Percentiles rank a stretch among this genome's conserved stretches.
Conservation (phyloP, 805 yeast species). For the Starmerella floris region DNA sequence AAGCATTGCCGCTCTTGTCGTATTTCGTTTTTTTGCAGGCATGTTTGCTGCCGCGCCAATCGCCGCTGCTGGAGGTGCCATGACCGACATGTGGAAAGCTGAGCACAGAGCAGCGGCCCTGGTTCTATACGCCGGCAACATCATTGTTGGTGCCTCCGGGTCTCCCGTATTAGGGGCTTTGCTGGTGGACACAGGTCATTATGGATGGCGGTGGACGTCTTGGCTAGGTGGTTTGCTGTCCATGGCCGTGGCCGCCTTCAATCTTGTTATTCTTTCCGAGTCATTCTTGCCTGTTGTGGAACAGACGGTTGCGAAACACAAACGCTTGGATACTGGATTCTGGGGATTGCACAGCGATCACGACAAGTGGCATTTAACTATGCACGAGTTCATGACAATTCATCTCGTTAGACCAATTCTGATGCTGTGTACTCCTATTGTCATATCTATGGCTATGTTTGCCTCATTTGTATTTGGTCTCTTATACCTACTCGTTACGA, state of each 20-base stretch:
- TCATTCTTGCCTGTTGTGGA: conserved; percentile 36
- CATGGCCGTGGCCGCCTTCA: conserved; percentile 26
- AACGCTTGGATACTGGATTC: conserved; percentile 68
- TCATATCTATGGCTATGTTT: conserved; percentile 30
- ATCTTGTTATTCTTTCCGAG: conserved; percentile 31
- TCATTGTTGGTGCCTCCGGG: conserved; percentile 13
- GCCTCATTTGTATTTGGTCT: conserved; percentile 35
- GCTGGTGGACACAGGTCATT: conserved; percentile 28
- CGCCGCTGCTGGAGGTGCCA: conserved; percentile 16
- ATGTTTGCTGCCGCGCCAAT: conserved; percentile 61
- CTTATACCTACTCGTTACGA: conserved; percentile 32
- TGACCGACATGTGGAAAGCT: conserved; percentile 27
- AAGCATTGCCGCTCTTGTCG: conserved; percentile 29
- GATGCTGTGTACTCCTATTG: conserved; percentile 44
- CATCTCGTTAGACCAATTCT: conserved; percentile 68
- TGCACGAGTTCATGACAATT: conserved; percentile 52
- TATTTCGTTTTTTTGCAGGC: conserved; percentile 71
- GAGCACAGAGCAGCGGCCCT: conserved; percentile 15
- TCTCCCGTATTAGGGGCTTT: conserved; percentile 28
- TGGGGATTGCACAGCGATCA: conserved; percentile 78
- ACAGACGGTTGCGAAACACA: conserved; percentile 46
- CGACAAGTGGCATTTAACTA: conserved; percentile 63
- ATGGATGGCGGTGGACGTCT: conserved; percentile 47
- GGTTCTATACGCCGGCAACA: conserved; percentile 11
- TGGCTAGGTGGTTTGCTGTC: conserved; percentile 39